phyloP scores from a whole-genome alignment of 371 early-diverging fungal species.

The Mucor velutinosus region DNA sequence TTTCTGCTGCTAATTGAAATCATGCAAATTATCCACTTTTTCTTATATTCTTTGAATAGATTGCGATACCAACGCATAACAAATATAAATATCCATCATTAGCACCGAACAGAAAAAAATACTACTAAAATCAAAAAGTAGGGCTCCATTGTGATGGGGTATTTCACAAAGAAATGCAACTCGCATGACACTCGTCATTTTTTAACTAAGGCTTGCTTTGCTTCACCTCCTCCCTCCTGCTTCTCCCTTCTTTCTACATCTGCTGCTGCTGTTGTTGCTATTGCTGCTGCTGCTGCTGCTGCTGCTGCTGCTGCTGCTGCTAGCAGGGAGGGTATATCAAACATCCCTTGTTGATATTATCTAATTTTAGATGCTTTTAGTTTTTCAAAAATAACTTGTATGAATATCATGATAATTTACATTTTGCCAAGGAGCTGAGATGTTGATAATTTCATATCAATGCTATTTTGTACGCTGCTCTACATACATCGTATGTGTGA shows the following conservation, averaged over 20 bases:
- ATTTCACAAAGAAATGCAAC: neutral
- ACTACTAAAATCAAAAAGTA: slow-evolving; percentile 2
- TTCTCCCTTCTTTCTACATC: no score
- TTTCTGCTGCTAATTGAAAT: neutral
- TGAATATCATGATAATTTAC: neutral
- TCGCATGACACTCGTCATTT: slow-evolving; percentile 9
- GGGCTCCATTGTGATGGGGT: neutral
- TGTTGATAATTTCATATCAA: neutral
- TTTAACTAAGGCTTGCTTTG: neutral
- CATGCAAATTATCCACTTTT: neutral
- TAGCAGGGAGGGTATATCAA: neutral
- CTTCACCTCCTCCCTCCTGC: neutral
- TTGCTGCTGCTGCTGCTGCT: no score
- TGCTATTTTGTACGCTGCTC: neutral
- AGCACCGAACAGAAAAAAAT: neutral
- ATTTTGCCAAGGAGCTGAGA: neutral
- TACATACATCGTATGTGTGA: neutral
- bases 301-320: no score
- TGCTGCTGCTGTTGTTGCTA: no score
- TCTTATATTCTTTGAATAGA: neutral
- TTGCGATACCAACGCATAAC: neutral
- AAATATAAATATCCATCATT: neutral
- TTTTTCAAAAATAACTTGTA: neutral
- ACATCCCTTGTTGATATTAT: neutral
- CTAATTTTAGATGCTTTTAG: neutral